Evolutionary conservation across 2,329 filamentous ascomycete species (phyloP), one percentile per base, ranked within the genome.

Genomic region (Dothideomycetes sp.): DNA sequence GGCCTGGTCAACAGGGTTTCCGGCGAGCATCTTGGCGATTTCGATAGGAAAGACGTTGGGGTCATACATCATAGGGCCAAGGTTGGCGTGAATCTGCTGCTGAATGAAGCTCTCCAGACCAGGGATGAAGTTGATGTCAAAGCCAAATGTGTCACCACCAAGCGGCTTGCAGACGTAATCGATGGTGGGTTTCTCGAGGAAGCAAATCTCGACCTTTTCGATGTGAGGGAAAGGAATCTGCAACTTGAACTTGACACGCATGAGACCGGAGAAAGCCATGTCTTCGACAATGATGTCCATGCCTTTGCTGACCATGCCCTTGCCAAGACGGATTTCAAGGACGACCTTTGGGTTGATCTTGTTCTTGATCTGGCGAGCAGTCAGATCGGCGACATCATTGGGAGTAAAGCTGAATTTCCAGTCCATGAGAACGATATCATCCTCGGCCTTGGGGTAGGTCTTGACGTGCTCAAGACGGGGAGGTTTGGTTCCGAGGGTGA

Each of bases 321-420:
- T 96, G 46, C 91, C 91, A 39, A 98, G 73, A 48, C 91, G 80
- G 42, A 98, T 87, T 60, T 98, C 91, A 18, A 98, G 76, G 9
- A 96, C 85, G 43, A 98, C 73, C 65, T 96, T 98, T 41, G 91
- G 91, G 58, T 98, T 96, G 62, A 96, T 76, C 70, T 94, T 95
- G 70, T 88, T 87, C 69, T 84, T 89, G 56, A 95, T 66, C 61
- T 98, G 91, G 46, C 82, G 78, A 2, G 81, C 71, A 2, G 91
- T 98, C 74, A 98, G 78, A 61, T 98, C 91, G 50, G 84, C 80
- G 3, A 77, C 84, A 61, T 98, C 93, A 51, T 91, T 96, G 23
- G 91, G 91, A 0, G 85, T 96, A 67, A 98, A 98, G 71, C 89
- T 96, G 64, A 98, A 98, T 56, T 94, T 94, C 91, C 91, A 98